A percentile compares a stretch with the other conserved stretches of the same genome.
Evolutionary conservation across 148 eudicot species (phyloP).

Genomic region (Beta vulgaris): DNA sequence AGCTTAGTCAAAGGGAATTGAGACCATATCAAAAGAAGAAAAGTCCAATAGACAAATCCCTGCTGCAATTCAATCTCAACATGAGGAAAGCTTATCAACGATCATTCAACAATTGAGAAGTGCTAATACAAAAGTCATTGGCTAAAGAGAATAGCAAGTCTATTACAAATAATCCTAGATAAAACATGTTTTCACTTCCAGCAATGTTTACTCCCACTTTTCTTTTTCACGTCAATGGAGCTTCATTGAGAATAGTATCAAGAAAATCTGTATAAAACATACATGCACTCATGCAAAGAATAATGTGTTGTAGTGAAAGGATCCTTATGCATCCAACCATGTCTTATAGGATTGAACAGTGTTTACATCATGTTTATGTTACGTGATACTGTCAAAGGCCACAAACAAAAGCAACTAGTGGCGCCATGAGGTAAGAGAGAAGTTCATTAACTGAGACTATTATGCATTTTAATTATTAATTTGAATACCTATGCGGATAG

Average conservation of each 20-base stretch:
- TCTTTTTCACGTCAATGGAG: neutral
- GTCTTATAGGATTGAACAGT: neutral
- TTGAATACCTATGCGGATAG: neutral
- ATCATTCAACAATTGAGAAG: neutral
- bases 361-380: neutral
- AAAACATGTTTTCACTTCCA: too few species aligned
- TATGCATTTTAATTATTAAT: neutral
- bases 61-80: neutral
- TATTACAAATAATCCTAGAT: too few species aligned
- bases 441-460: neutral
- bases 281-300: neutral
- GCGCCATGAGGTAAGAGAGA: neutral
- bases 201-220: neutral
- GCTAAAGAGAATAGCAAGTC: neutral
- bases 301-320: neutral
- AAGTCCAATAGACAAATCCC: neutral
- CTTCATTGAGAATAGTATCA: too few species aligned
- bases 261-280: too few species aligned
- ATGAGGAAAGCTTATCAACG: neutral
- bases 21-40: neutral
- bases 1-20: neutral
- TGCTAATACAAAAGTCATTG: neutral
- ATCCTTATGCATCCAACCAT: neutral
- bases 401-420: neutral
- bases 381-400: neutral